Evolutionary conservation across 257 asterid genomes (phyloP), one percentile per base, ranked within the genome.

Genomic region (Solanum virginianum): DNA sequence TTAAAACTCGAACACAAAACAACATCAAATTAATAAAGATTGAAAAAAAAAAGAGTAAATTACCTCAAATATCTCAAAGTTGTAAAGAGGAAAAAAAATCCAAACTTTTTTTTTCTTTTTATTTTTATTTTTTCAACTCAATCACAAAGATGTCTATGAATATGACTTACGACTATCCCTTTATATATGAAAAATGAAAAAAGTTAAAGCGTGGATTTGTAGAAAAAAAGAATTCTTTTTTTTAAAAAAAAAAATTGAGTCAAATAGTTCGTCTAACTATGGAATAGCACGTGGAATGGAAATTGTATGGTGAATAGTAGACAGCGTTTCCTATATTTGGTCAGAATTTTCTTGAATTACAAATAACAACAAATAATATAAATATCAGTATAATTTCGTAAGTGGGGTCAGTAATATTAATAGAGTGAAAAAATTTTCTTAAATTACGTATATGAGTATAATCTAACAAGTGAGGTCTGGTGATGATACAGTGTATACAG

Each of bases 261-360:
- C 88, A 36, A 84, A 81, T 15, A 47, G 72, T 84, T 88, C 92
- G 82, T 83, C 87, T 84, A 84, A 74, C 20, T 0, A 87, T 91
- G 92, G 86, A 39, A 71, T 53, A 72, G 53, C 89, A 89, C 91
- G 93, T 84, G 92, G 85, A 75, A 87, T 83, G 43, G 45, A 53
- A 79, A 10, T 5, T 79, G 47, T 77, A 79, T 26, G 26, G 83
- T 79, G 49, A 79, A 79, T 53, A 15, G 10, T 65, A 51, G 82
- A 77, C 82, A 77, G 45, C 47, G 15, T 47, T 45, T 15, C 0
- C 43, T 51, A 9, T 4, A 16, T 51, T 77, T 16, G 53, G 47
- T 77, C 6, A 24, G 10, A 77, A 77, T 49, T 69, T 16, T 69
- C 51, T 69, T 69, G 24, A 69, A 69, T 59, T n/a, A 62, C 14